Evolutionary conservation across 75 land plant species (phyloP), one percentile per base, ranked within the genome.

Genomic region (Pseudotsuga menziesii): DNA sequence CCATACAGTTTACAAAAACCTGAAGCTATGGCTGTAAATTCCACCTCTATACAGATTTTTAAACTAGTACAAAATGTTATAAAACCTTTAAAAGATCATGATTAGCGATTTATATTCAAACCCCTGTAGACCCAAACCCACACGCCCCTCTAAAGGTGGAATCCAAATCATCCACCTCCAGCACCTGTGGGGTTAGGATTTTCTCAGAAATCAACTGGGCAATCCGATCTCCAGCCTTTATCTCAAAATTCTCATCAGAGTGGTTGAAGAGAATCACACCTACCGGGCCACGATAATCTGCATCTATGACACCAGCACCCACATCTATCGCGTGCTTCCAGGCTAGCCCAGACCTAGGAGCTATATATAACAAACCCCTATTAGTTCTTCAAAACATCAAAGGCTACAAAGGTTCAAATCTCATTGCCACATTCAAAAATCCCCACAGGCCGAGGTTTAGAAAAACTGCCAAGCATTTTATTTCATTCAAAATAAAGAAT

Each of bases 301-400:
- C 93, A 80, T 97, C 99, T n/a, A 97, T 87, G 79, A 97, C 99
- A 0, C 98, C 97, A 0, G 94, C 99, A 6, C 99, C 99, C 22
- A 94, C 94, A 79, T 91, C 97, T 16, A 96, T 96, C 22, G 94
- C 87, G 76, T 94, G 89, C 91, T 93, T 96, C 94, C 90, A 92
- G 14, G 97, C 93, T 80, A 96, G 69, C 0, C 99, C 94, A 25
- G 99, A 93, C n/a, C 94, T 74, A 7, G 99, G 97, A 59, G 99
- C 99, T 93, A 78, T 82, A 56, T 29, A 82, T 22, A 39, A 16
- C 54, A 35, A 73, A 16, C 19, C 27, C 76, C 73, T 76, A 76
- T 5, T 76, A 23, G 1, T 19, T 32, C 5, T 15, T 25, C 7
- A 14, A 27, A 7, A 36, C 69, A 17, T 54, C 3, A 77, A 66